Conservation (phyloP, 2,329 filamentous ascomycete species). For the Calonectria crousiana region DNA sequence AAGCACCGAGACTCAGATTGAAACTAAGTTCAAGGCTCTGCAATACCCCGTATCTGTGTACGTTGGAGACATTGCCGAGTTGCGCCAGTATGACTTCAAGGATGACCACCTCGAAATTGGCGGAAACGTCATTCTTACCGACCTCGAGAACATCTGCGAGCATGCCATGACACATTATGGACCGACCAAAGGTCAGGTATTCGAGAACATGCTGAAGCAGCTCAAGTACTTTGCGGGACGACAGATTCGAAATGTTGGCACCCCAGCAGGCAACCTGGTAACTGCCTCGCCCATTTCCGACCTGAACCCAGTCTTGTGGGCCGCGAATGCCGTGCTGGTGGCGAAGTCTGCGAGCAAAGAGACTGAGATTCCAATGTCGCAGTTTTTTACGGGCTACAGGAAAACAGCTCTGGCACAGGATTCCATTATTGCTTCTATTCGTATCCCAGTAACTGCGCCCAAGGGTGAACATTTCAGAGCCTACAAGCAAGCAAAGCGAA, state of each 20-base stretch:
- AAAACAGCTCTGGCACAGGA: conserved; percentile 84
- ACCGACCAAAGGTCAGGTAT: conserved; percentile 77
- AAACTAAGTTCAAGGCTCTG: conserved; percentile 97
- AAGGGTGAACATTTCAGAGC: conserved; percentile 88
- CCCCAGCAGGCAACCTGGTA: conserved; percentile 91
- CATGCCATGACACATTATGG: conserved; percentile 87
- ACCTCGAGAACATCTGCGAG: conserved; percentile 87
- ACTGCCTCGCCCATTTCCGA: conserved; percentile 98
- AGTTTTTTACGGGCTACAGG: conserved; percentile 94
- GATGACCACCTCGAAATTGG: conserved; percentile 91
- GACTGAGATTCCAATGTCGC: conserved; percentile 88
- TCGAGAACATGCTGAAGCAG: conserved; percentile 92
- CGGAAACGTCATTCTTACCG: conserved; percentile 91
- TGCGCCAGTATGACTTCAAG: conserved; percentile 83
- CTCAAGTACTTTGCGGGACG: conserved; percentile 94
- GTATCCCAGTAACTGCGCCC: conserved; percentile 81
- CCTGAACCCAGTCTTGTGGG: conserved; percentile 93
- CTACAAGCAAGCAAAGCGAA: conserved; percentile 97
- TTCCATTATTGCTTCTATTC: conserved; percentile 86
- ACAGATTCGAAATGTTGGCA: conserved; percentile 98
- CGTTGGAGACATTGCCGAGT: conserved; percentile 91
- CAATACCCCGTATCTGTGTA: conserved; percentile 91
- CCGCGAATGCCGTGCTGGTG: conserved; percentile 83
- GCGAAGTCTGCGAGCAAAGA: conserved; percentile 81
- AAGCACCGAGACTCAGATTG: conserved; percentile 97